Evolutionary conservation across 78 protist species (phyloP).

Genomic region (Dictyostelium firmibasis): DNA sequence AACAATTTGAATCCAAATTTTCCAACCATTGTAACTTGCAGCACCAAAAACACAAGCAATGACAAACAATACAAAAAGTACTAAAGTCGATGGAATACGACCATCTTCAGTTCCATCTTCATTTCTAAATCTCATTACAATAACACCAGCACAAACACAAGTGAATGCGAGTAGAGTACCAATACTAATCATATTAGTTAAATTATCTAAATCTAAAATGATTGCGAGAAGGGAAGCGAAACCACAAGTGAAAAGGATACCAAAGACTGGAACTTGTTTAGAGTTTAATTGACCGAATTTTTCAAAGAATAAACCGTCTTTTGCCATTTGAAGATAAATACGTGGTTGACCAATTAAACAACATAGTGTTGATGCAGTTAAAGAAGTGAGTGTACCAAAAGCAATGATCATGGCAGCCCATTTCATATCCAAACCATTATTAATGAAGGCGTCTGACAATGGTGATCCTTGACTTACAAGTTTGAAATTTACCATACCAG

Average conservation of each 20-base stretch:
- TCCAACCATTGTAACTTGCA: constrained; percentile 16
- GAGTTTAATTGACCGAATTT: constrained; percentile 24
- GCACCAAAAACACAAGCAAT: constrained; percentile 42
- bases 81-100: background rate
- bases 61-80: background rate
- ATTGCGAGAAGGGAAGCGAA: constrained; percentile 63
- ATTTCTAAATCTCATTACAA: constrained; percentile 42
- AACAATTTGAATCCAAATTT: background rate
- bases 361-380: constrained; percentile 77
- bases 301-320: constrained; percentile 77
- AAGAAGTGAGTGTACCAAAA: constrained; percentile 71
- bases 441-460: constrained; percentile 21
- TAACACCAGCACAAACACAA: constrained; percentile 80
- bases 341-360: constrained; percentile 85
- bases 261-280: constrained; percentile 71
- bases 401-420: constrained; percentile 68
- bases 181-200: constrained; percentile 79
- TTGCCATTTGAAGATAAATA: constrained; percentile 81
- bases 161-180: constrained; percentile 85
- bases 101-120: background rate
- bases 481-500: constrained; percentile 56
- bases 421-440: background rate
- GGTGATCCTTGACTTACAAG: constrained; percentile 31
- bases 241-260: constrained; percentile 78
- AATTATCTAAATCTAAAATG: constrained; percentile 20